Conservation (phyloP, 2,329 filamentous ascomycete species). For the Penicillium vulpinum region DNA sequence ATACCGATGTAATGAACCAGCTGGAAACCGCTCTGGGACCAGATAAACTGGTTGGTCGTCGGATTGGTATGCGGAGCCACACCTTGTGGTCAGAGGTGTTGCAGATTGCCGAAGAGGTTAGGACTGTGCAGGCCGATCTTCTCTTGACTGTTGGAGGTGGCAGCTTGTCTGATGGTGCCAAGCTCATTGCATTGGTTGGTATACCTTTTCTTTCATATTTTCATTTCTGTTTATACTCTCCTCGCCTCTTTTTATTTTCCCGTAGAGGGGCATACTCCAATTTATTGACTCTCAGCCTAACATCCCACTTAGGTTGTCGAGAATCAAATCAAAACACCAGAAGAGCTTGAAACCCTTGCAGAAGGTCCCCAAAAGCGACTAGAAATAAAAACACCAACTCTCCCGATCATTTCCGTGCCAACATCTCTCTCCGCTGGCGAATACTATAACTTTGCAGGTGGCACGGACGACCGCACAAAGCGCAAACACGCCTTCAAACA, state of each 20-base stretch:
- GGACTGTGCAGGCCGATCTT: slow-evolving; percentile 46
- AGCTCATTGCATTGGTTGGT: slow-evolving; percentile 51
- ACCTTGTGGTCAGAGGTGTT: slow-evolving; percentile 57
- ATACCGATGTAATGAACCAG: slow-evolving; percentile 48
- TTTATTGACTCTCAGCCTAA: slow-evolving; percentile 3
- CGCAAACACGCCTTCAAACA: slow-evolving; percentile 40
- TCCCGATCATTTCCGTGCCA: slow-evolving; percentile 42
- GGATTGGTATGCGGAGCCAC: slow-evolving; percentile 56
- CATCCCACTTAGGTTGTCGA: slow-evolving; percentile 42
- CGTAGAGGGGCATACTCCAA: not conserved
- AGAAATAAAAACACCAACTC: slow-evolving; percentile 28
- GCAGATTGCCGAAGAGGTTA: slow-evolving; percentile 47
- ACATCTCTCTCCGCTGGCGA: slow-evolving; percentile 47
- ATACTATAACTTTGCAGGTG: slow-evolving; percentile 44
- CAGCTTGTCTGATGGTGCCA: slow-evolving; percentile 58
- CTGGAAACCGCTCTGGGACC: slow-evolving; percentile 46
- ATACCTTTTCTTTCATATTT: not conserved
- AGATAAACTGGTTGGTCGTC: slow-evolving; percentile 43
- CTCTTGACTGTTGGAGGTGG: slow-evolving; percentile 58
- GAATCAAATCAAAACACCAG: slow-evolving; percentile 45
- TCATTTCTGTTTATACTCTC: not conserved
- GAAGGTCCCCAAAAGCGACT: slow-evolving; percentile 28
- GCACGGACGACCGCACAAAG: slow-evolving; percentile 37
- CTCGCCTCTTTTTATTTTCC: not conserved
- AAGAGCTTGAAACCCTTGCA: slow-evolving; percentile 43